Evolutionary conservation across 2,329 filamentous ascomycete species (phyloP), one percentile per base, ranked within the genome.

Genomic region (Fusarium papillatum): DNA sequence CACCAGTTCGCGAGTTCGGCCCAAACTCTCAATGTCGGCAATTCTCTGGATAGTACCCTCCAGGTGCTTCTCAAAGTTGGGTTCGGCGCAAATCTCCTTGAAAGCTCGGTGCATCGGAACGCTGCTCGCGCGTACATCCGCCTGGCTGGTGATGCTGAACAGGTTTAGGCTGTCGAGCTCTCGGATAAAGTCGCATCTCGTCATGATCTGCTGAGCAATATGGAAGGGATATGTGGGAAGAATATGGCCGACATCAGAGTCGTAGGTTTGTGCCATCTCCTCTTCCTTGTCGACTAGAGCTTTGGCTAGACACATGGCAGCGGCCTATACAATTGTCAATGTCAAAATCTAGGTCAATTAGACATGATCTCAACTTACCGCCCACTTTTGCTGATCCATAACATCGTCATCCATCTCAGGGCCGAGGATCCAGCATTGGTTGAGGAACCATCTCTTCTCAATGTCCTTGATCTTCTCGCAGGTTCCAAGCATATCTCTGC

Each of bases 51-150:
- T 86, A 0, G 97, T 98, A 5, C 90, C 92, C 72, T 98, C 92
- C 19, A 99, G 86, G 82, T 95, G 93, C 75, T 96, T 88, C 29
- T 95, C 92, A 83, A 99, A 99, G 8, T 94, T 94, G 6, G 91
- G 89, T 78, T 93, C 85, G 5, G 87, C 83, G 81, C 95, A 98
- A 16, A 99, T 96, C 80, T 96, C 92, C 69, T 92, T 90, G 84
- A 99, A 98, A 1, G 97, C 97, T 61, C 92, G 92, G 84, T 98
- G 95, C 97, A 99, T 99, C 3, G 97, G 97, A 31, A 99, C 96
- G 2, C 93, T 96, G 83, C 97, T 96, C 2, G 97, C 97, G 59
- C 97, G 92, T 10, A 99, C 97, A 82, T 94, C 93, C 19, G 96
- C 95, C 48, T 90, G 90, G 69, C 93, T 95, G 71, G 97, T 96